phyloP scores from a whole-genome alignment of 1,284 basidiomycete species.

The Leccinum pachyderme region DNA sequence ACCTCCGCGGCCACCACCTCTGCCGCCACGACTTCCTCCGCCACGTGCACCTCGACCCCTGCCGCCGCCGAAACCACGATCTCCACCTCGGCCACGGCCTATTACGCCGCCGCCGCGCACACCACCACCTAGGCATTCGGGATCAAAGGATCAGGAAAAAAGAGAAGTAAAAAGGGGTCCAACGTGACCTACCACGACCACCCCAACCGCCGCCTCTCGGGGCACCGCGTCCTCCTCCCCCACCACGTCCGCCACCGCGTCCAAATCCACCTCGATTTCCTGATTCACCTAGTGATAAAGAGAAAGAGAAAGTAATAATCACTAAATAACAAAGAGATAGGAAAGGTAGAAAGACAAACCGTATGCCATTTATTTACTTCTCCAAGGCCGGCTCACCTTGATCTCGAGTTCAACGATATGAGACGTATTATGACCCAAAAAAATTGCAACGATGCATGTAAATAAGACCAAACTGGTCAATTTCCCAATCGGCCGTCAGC shows the following conservation, averaged over 20 bases:
- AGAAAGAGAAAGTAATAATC: not conserved
- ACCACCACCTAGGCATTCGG: slow-evolving; percentile 20
- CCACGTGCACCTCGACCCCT: slow-evolving; percentile 41
- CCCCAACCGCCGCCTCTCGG: slow-evolving; percentile 45
- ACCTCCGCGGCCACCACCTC: slow-evolving; percentile 46
- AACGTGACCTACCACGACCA: slow-evolving; percentile 19
- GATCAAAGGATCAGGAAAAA: not conserved
- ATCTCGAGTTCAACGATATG: slow-evolving; percentile 10
- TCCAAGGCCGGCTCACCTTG: slow-evolving; percentile 17
- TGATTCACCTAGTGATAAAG: slow-evolving; percentile 41
- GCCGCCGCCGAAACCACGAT: slow-evolving; percentile 28
- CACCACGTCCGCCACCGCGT: slow-evolving; percentile 37
- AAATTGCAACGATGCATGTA: slow-evolving; percentile 13
- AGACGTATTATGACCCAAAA: slow-evolving; percentile 5
- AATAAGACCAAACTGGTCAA: slow-evolving; percentile 13
- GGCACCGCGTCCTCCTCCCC: slow-evolving; percentile 42
- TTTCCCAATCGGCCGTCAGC: not conserved
- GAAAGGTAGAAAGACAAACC: slow-evolving; percentile 14
- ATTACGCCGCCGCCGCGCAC: slow-evolving; percentile 32
- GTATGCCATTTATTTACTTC: slow-evolving; percentile 28
- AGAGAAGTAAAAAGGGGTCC: not conserved
- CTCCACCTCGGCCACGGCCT: slow-evolving; percentile 23
- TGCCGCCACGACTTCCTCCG: slow-evolving; percentile 36
- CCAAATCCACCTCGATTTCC: slow-evolving; percentile 56
- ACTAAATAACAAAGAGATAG: not conserved